Conservation (phyloP, 2,329 filamentous ascomycete species). For the Pyricularia sp. region DNA sequence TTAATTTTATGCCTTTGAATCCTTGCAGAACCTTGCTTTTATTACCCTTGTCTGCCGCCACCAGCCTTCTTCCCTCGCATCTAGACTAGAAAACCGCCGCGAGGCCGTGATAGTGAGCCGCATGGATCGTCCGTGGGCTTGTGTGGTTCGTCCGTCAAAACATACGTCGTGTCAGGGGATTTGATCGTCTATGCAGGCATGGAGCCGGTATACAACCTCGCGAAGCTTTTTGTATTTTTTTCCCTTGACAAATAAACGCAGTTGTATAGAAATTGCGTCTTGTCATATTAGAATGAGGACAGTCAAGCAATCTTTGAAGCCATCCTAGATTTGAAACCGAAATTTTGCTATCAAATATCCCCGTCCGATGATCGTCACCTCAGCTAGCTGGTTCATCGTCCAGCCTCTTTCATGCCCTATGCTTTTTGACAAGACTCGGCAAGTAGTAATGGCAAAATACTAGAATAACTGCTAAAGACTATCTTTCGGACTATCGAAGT, state of each 20-base stretch:
- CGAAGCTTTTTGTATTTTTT: background rate
- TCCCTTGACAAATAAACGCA: background rate
- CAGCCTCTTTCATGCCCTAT: background rate
- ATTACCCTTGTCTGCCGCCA: background rate
- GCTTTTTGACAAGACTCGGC: background rate
- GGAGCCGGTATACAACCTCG: background rate
- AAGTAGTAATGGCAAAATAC: background rate
- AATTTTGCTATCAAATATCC: background rate
- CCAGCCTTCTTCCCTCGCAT: background rate
- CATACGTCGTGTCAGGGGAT: background rate
- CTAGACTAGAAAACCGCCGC: background rate
- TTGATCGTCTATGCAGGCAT: background rate
- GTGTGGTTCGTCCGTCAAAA: background rate
- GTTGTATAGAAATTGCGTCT: background rate
- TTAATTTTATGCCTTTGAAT: background rate
- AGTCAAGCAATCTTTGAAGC: background rate
- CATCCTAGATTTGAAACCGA: background rate
- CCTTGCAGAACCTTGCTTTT: background rate
- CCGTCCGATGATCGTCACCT: background rate
- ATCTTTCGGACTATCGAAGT: background rate
- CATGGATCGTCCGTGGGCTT: background rate
- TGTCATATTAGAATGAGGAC: background rate
- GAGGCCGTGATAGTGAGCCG: background rate
- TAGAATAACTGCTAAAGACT: background rate
- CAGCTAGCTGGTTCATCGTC: background rate